A percentile compares a stretch with the other conserved stretches of the same genome.
These are phyloP conservation scores for Colletotrichum liaoningense DNA, from an alignment of 2,329 filamentous ascomycete species.

Conservation along the genomic window DNA sequence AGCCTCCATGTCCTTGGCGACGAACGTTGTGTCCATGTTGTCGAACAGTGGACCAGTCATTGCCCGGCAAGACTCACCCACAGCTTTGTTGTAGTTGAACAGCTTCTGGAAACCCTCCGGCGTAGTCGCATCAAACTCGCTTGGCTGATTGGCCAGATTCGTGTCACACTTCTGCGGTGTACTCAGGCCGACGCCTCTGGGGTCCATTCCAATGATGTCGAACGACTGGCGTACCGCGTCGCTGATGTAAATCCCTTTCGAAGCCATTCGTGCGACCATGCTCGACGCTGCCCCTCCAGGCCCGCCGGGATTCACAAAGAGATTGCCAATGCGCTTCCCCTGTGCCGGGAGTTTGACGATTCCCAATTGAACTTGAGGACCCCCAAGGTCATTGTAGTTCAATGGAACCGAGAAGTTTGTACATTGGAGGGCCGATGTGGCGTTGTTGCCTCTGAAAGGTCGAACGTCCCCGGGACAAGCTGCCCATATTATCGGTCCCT, in stretches of 20 bases:
- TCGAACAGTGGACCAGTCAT: slow-evolving; percentile 19
- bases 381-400: not conserved
- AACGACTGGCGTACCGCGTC: slow-evolving; percentile 13
- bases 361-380: not conserved
- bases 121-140: slow-evolving; percentile 27
- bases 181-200: slow-evolving; percentile 15
- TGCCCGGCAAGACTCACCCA: slow-evolving; percentile 24
- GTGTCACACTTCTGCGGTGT: slow-evolving; percentile 19
- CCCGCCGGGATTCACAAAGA: slow-evolving; percentile 30
- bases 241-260: slow-evolving; percentile 7
- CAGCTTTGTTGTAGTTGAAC: slow-evolving; percentile 23
- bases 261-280: slow-evolving; percentile 19
- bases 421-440: slow-evolving; percentile 9
- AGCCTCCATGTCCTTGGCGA: slow-evolving; percentile 29
- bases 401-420: slow-evolving; percentile 25
- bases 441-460: slow-evolving; percentile 15
- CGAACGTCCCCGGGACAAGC: slow-evolving; percentile 18
- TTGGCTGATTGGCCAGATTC: slow-evolving; percentile 15
- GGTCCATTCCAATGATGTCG: slow-evolving; percentile 29
- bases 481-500: not conserved
- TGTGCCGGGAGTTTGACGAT: slow-evolving; percentile 21
- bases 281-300: slow-evolving; percentile 26
- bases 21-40: slow-evolving; percentile 20
- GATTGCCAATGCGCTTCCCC: slow-evolving; percentile 17
- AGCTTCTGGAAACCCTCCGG: slow-evolving; percentile 22